Percentiles rank a stretch among this genome's conserved stretches.
Evolutionary conservation across 2,329 filamentous ascomycete genomes (phyloP).

Genomic region (Xylariaceae sp.): DNA sequence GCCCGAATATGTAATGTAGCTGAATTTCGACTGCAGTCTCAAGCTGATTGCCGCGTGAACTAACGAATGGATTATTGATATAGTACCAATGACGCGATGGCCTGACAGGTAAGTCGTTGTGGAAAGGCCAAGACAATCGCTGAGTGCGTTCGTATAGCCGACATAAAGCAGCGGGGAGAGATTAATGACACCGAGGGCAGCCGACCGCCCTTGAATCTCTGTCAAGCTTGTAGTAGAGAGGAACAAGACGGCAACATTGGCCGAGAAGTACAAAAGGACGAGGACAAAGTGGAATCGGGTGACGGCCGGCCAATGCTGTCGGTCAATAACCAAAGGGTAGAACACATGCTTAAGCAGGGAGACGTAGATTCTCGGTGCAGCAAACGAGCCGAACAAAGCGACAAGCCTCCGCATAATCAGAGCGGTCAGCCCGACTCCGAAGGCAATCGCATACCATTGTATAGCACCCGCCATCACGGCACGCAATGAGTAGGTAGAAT

Average conservation of each 20-base stretch:
- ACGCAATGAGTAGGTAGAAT: no score
- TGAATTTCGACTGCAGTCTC: background rate
- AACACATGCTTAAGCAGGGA: background rate
- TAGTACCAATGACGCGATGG: background rate
- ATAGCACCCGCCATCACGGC: background rate
- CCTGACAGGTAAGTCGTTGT: background rate
- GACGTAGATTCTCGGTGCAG: background rate
- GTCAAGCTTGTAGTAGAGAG: background rate
- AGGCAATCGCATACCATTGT: background rate
- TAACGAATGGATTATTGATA: background rate
- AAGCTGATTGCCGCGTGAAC: no score
- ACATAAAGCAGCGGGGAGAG: background rate
- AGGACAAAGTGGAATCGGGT: background rate
- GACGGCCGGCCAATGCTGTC: background rate
- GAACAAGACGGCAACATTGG: background rate
- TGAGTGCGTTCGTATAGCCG: background rate
- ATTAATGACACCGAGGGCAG: background rate
- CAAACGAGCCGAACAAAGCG: background rate
- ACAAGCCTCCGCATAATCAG: background rate
- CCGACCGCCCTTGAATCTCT: background rate
- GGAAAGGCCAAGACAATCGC: background rate
- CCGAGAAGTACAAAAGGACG: background rate
- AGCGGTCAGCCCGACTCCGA: background rate
- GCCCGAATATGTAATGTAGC: background rate
- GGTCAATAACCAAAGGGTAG: slow-evolving; percentile 1